These are phyloP conservation scores for Kwoniella sp. DNA, from an alignment of 768 basidiomycete genomes.

Conservation along the genomic window DNA sequence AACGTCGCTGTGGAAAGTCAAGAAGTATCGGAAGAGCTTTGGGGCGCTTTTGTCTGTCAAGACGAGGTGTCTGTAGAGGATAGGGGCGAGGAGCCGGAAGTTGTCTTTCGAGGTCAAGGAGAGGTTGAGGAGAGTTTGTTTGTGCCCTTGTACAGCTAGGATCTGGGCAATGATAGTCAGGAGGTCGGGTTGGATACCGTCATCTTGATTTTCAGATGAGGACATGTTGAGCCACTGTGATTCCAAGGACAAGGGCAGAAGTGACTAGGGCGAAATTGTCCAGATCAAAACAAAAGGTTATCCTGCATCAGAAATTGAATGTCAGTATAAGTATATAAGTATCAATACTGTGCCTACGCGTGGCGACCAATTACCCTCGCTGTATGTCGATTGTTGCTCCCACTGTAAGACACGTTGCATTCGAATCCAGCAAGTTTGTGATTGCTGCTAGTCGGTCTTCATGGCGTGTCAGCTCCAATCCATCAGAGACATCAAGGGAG, in stretches of 20 bases:
- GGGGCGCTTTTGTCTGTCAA: conserved; percentile 7
- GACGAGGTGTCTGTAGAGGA: conserved; percentile 17
- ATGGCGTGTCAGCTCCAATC: too few relatives aligned
- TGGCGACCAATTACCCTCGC: too few relatives aligned
- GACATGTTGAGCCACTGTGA: background rate
- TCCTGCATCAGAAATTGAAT: too few relatives aligned
- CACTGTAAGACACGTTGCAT: too few relatives aligned
- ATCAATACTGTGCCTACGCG: too few relatives aligned
- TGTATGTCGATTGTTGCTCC: too few relatives aligned
- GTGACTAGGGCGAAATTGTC: conserved; percentile 2
- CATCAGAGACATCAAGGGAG: background rate
- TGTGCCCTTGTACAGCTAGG: background rate
- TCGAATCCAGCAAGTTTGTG: too few relatives aligned
- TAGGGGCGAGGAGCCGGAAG: conserved; percentile 9
- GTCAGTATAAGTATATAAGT: too few relatives aligned
- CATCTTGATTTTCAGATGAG: background rate
- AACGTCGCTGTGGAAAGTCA: conserved; percentile 1
- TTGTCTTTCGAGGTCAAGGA: conserved; percentile 2
- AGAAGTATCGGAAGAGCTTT: conserved; percentile 1
- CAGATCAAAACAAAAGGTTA: too few relatives aligned
- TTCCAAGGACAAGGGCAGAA: too few relatives aligned
- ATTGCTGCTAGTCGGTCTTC: too few relatives aligned
- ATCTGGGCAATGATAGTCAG: background rate
- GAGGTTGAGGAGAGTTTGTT: conserved; percentile 4
- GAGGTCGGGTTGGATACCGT: background rate